Evolutionary conservation across 1,284 basidiomycete genomes (phyloP).

Genomic region (Amylostereum areolatum): DNA sequence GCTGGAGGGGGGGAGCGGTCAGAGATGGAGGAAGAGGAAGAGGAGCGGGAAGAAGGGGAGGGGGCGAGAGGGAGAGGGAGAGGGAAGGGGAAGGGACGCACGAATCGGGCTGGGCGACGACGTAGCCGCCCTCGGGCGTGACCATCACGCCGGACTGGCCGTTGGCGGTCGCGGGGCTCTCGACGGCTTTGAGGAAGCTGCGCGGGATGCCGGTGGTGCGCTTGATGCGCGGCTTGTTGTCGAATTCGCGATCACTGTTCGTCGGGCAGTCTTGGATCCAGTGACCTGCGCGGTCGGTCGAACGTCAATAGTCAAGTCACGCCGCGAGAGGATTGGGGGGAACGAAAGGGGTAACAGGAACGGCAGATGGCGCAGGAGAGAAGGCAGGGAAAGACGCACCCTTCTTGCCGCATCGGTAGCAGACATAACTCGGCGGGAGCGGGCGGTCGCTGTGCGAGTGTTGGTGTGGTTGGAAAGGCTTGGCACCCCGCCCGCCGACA

Average conservation of each 20-base stretch:
- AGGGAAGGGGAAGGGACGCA: constrained; percentile 44
- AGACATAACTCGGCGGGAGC: constrained; percentile 94
- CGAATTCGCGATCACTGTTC: constrained; percentile 92
- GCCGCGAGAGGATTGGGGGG: too few species aligned
- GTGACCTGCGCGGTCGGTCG: constrained; percentile 63
- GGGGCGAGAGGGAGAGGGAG: too few species aligned
- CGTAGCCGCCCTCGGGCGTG: constrained; percentile 93
- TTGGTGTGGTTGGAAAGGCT: constrained; percentile 41
- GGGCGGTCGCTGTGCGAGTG: constrained; percentile 56
- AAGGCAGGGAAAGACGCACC: constrained; percentile 51
- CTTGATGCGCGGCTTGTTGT: constrained; percentile 93
- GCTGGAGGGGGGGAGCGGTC: constrained; percentile 34
- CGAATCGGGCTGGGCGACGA: constrained; percentile 91
- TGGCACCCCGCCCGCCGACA: constrained; percentile 52
- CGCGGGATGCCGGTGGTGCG: constrained; percentile 97
- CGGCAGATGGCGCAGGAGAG: neutral
- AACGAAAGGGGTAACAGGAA: constrained; percentile 6
- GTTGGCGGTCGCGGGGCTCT: constrained; percentile 73
- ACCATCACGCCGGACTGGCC: constrained; percentile 87
- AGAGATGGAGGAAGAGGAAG: neutral
- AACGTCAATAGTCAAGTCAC: too few species aligned
- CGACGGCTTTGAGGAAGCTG: constrained; percentile 95
- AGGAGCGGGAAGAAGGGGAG: neutral
- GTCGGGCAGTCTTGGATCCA: constrained; percentile 99
- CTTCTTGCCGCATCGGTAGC: constrained; percentile 97